Conservation (phyloP, 2,329 filamentous ascomycete species). For the Fusarium subtropicale region DNA sequence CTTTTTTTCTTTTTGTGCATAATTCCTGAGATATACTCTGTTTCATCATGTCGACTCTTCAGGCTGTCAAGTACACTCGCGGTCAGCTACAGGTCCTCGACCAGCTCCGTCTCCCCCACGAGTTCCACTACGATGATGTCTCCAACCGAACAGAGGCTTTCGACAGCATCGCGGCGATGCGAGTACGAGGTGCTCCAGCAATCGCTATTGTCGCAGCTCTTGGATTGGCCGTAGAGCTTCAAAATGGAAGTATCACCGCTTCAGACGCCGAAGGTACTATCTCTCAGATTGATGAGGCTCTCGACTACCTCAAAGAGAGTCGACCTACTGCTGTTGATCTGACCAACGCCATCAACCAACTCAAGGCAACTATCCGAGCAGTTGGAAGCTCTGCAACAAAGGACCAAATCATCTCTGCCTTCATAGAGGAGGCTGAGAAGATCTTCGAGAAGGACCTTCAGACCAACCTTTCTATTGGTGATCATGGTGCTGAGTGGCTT, state of each 20-base stretch:
- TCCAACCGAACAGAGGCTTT: constrained; percentile 79
- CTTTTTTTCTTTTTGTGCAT: background rate
- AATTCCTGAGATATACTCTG: background rate
- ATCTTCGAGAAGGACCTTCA: constrained; percentile 89
- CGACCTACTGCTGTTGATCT: constrained; percentile 96
- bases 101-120: constrained; percentile 84
- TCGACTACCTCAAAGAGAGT: constrained; percentile 89
- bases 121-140: constrained; percentile 81
- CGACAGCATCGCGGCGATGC: constrained; percentile 84
- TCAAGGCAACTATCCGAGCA: constrained; percentile 72
- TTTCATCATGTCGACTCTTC: constrained; percentile 66
- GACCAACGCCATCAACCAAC: constrained; percentile 85
- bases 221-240: constrained; percentile 85
- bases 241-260: constrained; percentile 62
- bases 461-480: constrained; percentile 88
- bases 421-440: constrained; percentile 82
- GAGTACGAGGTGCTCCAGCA: constrained; percentile 83
- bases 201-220: constrained; percentile 98
- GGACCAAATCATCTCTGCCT: constrained; percentile 72
- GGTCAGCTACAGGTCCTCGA: constrained; percentile 82
- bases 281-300: constrained; percentile 76
- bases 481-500: constrained; percentile 87
- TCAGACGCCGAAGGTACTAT: constrained; percentile 67
- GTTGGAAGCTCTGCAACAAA: constrained; percentile 58
- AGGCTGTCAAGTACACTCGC: constrained; percentile 81